Conservation (phyloP, 495 filamentous ascomycete species). For the Cercophora scortea region DNA sequence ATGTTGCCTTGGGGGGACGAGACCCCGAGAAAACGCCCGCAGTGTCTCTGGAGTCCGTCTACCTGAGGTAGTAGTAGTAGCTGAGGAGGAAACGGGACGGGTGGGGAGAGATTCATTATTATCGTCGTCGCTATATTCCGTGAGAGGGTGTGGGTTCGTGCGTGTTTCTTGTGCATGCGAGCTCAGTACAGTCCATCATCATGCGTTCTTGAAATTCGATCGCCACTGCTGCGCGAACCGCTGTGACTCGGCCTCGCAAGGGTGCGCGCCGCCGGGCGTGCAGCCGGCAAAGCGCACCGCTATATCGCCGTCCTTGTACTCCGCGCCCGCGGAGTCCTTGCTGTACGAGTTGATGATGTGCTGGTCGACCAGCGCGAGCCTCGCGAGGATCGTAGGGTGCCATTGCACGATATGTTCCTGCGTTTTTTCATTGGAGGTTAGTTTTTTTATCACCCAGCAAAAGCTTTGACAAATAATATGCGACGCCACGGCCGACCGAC, state of each 20-base stretch:
- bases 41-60: no score
- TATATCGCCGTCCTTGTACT: conserved; percentile 82
- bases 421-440: no score
- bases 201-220: conserved; percentile 27
- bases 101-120: no score
- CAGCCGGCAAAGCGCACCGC: conserved; percentile 70
- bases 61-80: no score
- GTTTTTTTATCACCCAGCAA: neutral
- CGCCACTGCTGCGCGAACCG: conserved; percentile 40
- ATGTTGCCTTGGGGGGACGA: no score
- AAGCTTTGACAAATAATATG: neutral
- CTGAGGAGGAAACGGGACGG: no score
- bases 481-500: conserved; percentile 14
- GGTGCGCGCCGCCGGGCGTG: conserved; percentile 40
- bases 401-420: conserved; percentile 91
- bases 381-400: conserved; percentile 95
- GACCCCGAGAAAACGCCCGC: no score
- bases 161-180: neutral
- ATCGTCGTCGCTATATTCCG: no score
- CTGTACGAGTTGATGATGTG: conserved; percentile 69
- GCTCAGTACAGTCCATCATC: neutral
- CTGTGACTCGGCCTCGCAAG: conserved; percentile 62
- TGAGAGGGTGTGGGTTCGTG: neutral
- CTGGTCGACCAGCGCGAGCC: conserved; percentile 79
- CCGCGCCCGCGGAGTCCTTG: conserved; percentile 28